Evolutionary conservation across 176 grass and related monocot genomes (phyloP), one percentile per base, ranked within the genome.

Genomic region (Bonia amplexicaulis): DNA sequence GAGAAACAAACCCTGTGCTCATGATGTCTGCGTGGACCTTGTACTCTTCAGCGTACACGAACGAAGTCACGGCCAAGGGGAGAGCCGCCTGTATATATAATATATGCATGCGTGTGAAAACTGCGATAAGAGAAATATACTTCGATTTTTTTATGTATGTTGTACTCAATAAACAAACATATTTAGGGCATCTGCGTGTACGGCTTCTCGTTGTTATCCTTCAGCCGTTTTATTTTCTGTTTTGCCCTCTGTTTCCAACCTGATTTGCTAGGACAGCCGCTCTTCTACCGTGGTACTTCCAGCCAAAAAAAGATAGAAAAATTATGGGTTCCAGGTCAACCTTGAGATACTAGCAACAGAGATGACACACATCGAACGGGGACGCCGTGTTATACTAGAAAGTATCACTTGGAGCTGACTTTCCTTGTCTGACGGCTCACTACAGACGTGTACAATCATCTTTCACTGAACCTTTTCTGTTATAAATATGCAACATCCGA

Each of bases 31-130:
- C 77, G 61, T 98, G 93, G 26, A 95, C 82, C 67, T 91, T 90
- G 64, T 98, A 98, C 65, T 98, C 96, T 70, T 95, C 89, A 6
- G 91, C 93, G 55, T 98, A 98, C 82, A 98, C 96, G 52, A 98
- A 98, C 45, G 91, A 95, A 71, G 88, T 87, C 23, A 98, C 96
- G 4, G 89, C 87, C 31, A 95, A 88, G 7, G 93, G 96, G 1
- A 97, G 87, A 80, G 95, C 95, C 66, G 95, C 89, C 92, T 93
- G 76, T 8, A 4, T 0, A 37, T 37, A 37, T 37, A 37, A 37
- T 5, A 37, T 5, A 64, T 31, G 52, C 62, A 83, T 73, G 20
- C 76, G 69, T 60, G 79, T 9, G 20, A 53, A 78, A 67, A 33
- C 65, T 45, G 23, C 77, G 81, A 33, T 66, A 0, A 77, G 60